Base-by-base conservation (phyloP, 768 basidiomycete species). In the Lentinula raphanica region DNA sequence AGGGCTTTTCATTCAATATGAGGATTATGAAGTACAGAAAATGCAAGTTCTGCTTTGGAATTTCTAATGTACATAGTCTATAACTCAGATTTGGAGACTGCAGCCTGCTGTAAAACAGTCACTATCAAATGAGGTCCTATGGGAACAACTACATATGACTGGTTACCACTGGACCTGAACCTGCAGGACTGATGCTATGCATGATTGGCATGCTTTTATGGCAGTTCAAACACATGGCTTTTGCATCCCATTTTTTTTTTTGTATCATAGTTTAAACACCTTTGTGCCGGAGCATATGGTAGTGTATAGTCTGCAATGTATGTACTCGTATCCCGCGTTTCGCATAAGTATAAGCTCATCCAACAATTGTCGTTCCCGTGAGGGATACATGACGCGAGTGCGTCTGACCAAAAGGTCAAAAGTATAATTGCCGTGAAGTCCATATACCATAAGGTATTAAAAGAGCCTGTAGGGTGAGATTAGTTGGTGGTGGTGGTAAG, bases 311-410 rank as follows among this genome's bases (percentile, higher is more conserved):
- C 38, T 39, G 12, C 38, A 11, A 11, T 39, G n/a, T 50, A 60
- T 66, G 17, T 39, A 6, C 38, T 13, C 5, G 13, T 39, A 35
- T 9, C n/a, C 38, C 2, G 13, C 32, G n/a, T 39, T 9, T 39
- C 38, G n/a, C n/a, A n/a, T 39, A 13, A 35, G 63, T 64, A 5
- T 11, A n/a, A 5, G 38, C n/a, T n/a, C 38, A 17, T 39, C 12
- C 38, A 39, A 39, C 38, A 8, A 15, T 13, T 39, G 38, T 39
- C 38, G 38, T 39, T 39, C 38, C 38, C 38, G 9, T 39, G 38
- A 13, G 38, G 38, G 38, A 39, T 39, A 39, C 66, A 67, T 39
- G 61, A 51, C 45, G 66, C 66, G 5, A 67, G 63, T 58, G 62
- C 55, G 38, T 39, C 38, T 15, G 38, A 39, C 38, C 38, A 12